phyloP scores from a whole-genome alignment of 2,329 filamentous ascomycete species.

The Fusarium miscanthi region DNA sequence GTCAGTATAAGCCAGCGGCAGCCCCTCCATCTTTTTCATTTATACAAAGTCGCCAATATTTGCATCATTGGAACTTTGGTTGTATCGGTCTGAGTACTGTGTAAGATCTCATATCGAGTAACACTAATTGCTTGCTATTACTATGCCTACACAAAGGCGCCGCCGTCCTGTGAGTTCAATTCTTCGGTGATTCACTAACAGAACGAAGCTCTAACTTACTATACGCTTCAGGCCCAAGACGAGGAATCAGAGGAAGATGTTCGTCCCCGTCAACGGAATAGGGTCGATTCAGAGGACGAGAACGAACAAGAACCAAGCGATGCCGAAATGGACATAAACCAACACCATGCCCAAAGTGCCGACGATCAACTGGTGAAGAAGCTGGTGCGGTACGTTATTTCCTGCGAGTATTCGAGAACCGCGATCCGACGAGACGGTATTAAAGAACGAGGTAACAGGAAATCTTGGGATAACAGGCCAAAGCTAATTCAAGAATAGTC shows the following conservation, averaged over 20 bases:
- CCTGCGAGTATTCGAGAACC: conserved; percentile 72
- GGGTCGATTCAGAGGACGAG: conserved; percentile 44
- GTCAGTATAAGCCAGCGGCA: conserved; percentile 7
- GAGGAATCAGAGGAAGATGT: conserved; percentile 50
- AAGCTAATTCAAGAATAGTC: conserved; percentile 59
- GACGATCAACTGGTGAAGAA: conserved; percentile 70
- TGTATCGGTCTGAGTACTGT: background rate
- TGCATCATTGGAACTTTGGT: background rate
- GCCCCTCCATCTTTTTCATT: conserved; percentile 17
- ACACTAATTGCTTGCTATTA: background rate
- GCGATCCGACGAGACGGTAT: conserved; percentile 72
- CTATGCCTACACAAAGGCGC: conserved; percentile 51
- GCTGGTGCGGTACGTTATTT: conserved; percentile 74
- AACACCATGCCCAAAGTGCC: conserved; percentile 50
- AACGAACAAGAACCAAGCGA: conserved; percentile 53
- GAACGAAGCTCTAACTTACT: conserved; percentile 16
- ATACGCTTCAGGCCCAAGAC: conserved; percentile 35
- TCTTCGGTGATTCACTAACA: conserved; percentile 12
- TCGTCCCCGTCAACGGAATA: conserved; percentile 49
- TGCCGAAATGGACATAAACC: conserved; percentile 49
- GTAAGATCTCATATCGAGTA: background rate
- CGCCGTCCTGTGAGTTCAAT: conserved; percentile 47
- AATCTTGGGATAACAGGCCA: fast-evolving
- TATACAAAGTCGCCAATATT: background rate
- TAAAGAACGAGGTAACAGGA: conserved; percentile 66